Conservation (phyloP, 2,329 filamentous ascomycete species). For the Talaromyces atroroseus region DNA sequence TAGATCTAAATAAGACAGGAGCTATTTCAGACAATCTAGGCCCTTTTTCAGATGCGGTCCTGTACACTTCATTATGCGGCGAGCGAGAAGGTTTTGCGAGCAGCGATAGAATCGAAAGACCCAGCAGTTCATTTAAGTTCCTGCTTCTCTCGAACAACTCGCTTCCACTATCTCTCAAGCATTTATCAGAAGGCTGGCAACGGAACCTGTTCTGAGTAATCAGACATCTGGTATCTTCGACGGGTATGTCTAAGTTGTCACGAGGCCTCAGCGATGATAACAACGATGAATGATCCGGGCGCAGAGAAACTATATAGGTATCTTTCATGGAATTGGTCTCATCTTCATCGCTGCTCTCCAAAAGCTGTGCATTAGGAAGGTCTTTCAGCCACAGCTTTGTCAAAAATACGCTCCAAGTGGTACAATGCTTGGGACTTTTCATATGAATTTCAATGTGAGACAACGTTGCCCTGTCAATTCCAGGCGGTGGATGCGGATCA, state of each 20-base stretch:
- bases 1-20: slow-evolving; percentile 5
- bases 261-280: background rate
- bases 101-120: background rate
- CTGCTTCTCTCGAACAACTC: background rate
- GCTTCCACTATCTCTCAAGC: background rate
- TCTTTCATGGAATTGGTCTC: background rate
- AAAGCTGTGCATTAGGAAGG: background rate
- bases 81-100: background rate
- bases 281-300: background rate
- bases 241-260: background rate
- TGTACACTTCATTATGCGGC: background rate
- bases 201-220: background rate
- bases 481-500: slow-evolving; percentile 9
- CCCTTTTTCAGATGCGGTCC: background rate
- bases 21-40: slow-evolving; percentile 7
- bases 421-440: background rate
- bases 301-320: background rate
- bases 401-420: background rate
- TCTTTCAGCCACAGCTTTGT: slow-evolving; percentile 6
- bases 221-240: background rate
- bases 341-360: background rate
- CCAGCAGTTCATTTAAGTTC: background rate
- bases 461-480: slow-evolving; percentile 1
- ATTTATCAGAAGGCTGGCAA: background rate
- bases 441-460: slow-evolving; percentile 8